Evolutionary conservation across 2,329 filamentous ascomycete genomes (phyloP).

Genomic region (Colletotrichum phormii): DNA sequence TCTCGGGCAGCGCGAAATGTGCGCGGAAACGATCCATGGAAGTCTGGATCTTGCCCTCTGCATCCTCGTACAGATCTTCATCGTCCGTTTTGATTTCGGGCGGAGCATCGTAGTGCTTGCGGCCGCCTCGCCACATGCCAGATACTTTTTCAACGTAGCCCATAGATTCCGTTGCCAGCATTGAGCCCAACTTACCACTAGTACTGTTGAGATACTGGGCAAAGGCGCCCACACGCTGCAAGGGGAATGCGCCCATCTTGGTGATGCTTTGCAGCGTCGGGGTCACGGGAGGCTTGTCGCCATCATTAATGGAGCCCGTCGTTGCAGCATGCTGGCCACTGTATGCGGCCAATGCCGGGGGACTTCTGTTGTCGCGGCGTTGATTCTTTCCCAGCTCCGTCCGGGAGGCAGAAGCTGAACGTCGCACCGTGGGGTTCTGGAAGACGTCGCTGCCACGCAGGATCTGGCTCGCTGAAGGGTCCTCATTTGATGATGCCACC

Average conservation of each 20-base stretch:
- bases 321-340: conserved; percentile 50
- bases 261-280: conserved; percentile 64
- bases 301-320: conserved; percentile 51
- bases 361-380: conserved; percentile 16
- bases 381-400: conserved; percentile 35
- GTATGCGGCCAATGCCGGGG: conserved; percentile 26
- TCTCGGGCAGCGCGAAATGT: conserved; percentile 89
- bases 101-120: conserved; percentile 84
- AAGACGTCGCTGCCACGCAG: conserved; percentile 90
- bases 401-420: conserved; percentile 54
- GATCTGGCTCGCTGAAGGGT: conserved; percentile 92
- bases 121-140: conserved; percentile 94
- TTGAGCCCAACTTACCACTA: conserved; percentile 82
- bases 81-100: conserved; percentile 64
- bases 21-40: conserved; percentile 86
- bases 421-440: conserved; percentile 77
- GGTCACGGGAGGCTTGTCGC: conserved; percentile 42
- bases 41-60: conserved; percentile 72
- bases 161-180: conserved; percentile 92
- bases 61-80: conserved; percentile 64
- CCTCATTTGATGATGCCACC: conserved; percentile 76
- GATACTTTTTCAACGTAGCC: conserved; percentile 97
- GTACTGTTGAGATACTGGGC: conserved; percentile 85
- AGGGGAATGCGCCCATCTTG: conserved; percentile 77
- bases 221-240: conserved; percentile 85